Evolutionary conservation across 805 yeast genomes (phyloP), one percentile per base, ranked within the genome.

Genomic region (Candida glaebosa): DNA sequence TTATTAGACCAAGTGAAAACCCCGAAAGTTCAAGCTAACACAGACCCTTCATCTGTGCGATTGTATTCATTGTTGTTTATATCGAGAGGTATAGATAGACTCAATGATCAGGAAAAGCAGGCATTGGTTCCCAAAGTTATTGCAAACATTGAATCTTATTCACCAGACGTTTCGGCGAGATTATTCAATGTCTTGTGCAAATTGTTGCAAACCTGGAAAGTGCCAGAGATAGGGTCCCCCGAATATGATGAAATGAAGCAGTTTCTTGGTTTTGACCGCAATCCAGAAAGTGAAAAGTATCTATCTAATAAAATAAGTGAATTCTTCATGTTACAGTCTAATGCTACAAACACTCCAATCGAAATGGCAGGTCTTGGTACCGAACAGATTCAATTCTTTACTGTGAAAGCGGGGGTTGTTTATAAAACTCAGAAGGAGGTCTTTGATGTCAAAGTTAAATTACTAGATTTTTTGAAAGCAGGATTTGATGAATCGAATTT

Each of bases 1-100:
- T 67, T 90, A 31, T 44, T 89, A 18, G 63, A 67, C 1, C 96
- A 88, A 57, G 85, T 80, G 4, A 73, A 78, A 47, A 41, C 44
- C 3, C 87, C 89, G 0, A 67, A 67, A n/a, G 53, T 73, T n/a
- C 60, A 76, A 0, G 38, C 44, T 1, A 67, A 59, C 15, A 53
- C 63, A 3, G 81, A 78, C 47, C 55, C 76, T 5, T 58, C 76
- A 0, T 62, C 72, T 12, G 87, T 83, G 1, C 71, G 79, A 43
- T 58, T 82, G 6, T 84, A 83, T 58, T 74, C 84, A 16, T 65
- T 87, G 42, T 54, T 86, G 31, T 82, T 87, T 47, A 68, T 83
- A 0, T 76, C 90, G 1, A 80, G 77, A 57, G 91, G 87, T 6
- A 56, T 87, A 12, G 82, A 80, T 31, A 63, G 91, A 39, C 49